phyloP scores from a whole-genome alignment of 257 asterid species.

The Cinchona pubescens region DNA sequence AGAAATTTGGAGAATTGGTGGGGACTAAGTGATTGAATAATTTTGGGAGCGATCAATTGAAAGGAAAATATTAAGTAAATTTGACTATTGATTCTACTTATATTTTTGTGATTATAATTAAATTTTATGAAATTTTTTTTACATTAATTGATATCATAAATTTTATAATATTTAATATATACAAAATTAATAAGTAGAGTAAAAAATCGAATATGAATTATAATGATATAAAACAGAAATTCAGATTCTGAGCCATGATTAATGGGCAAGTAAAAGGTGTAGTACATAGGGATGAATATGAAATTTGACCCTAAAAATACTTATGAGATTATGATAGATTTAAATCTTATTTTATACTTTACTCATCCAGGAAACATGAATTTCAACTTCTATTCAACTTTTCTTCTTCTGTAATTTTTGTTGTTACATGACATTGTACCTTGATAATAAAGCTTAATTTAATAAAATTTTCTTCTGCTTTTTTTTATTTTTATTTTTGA shows the following conservation, averaged over 20 bases:
- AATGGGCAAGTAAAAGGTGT: slow-evolving; percentile 25
- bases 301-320: slow-evolving; percentile 33
- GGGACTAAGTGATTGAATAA: not conserved
- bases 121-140: too few relatives aligned
- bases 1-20: not conserved
- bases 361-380: not conserved
- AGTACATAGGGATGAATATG: slow-evolving; percentile 25
- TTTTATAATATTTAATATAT: too few relatives aligned
- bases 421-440: not conserved
- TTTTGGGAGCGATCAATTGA: slow-evolving; percentile 17
- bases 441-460: not conserved
- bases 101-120: too few relatives aligned
- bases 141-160: too few relatives aligned
- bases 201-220: too few relatives aligned
- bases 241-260: slow-evolving; percentile 41
- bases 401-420: not conserved
- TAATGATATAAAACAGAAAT: too few relatives aligned
- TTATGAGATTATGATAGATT: slow-evolving; percentile 28
- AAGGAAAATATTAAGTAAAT: too few relatives aligned
- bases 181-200: too few relatives aligned
- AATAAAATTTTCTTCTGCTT: too few relatives aligned
- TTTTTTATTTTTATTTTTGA: too few relatives aligned
- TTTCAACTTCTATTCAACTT: not conserved
- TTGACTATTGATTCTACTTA: too few relatives aligned
- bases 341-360: slow-evolving; percentile 12